These are phyloP conservation scores for Monosporascus sp. DNA, from an alignment of 2,329 filamentous ascomycete genomes.

Conservation along the genomic window DNA sequence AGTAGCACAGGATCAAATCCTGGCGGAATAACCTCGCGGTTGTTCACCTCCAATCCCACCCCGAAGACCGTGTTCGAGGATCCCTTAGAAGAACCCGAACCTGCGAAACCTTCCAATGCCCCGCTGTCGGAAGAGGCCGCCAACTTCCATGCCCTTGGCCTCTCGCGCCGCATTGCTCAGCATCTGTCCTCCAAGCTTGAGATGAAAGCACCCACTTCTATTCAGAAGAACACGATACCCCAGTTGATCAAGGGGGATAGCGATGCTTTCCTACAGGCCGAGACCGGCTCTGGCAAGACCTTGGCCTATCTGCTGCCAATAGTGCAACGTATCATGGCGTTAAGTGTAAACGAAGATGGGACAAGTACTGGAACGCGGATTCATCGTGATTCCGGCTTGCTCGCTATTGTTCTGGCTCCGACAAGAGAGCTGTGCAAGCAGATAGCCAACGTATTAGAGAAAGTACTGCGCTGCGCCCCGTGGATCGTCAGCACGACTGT, in stretches of 20 bases:
- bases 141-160: slow-evolving; percentile 79
- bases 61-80: slow-evolving; percentile 59
- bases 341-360: slow-evolving; percentile 55
- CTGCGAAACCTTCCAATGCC: slow-evolving; percentile 79
- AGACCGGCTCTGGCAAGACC: slow-evolving; percentile 97
- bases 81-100: slow-evolving; percentile 41
- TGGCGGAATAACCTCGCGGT: slow-evolving; percentile 67
- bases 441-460: slow-evolving; percentile 81
- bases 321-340: slow-evolving; percentile 76
- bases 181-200: slow-evolving; percentile 82
- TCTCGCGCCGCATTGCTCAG: slow-evolving; percentile 73
- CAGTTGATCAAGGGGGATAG: slow-evolving; percentile 74
- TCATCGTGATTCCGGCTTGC: slow-evolving; percentile 80
- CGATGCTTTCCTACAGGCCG: slow-evolving; percentile 93
- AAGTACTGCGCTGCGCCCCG: slow-evolving; percentile 78
- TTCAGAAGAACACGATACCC: slow-evolving; percentile 84
- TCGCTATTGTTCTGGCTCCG: slow-evolving; percentile 89
- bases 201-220: slow-evolving; percentile 86
- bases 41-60: slow-evolving; percentile 85
- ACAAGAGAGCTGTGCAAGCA: slow-evolving; percentile 94
- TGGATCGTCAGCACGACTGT: slow-evolving; percentile 92
- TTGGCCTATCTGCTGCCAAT: slow-evolving; percentile 92
- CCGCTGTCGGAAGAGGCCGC: slow-evolving; percentile 78
- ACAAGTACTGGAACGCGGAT: slow-evolving; percentile 47
- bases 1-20: slow-evolving; percentile 22